phyloP scores from a whole-genome alignment of 805 yeast species.

The Saccharomycopsis fermentans region DNA sequence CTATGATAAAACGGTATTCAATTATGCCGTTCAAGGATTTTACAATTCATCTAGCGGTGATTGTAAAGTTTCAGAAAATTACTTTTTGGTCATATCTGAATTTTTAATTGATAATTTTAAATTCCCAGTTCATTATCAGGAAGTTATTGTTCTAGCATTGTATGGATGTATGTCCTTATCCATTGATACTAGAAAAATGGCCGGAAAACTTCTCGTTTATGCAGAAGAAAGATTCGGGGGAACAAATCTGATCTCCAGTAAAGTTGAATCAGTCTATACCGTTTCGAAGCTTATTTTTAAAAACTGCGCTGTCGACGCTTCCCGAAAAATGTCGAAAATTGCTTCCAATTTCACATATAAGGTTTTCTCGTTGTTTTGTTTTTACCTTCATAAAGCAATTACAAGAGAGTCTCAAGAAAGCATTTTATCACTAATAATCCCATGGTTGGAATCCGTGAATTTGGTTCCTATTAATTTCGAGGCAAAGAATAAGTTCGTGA shows the following conservation, averaged over 20 bases:
- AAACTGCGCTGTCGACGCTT: conserved; percentile 71
- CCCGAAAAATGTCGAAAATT: conserved; percentile 56
- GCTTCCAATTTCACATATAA: conserved; percentile 51
- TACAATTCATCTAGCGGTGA: conserved; percentile 30
- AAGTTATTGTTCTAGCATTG: conserved; percentile 62
- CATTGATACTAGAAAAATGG: conserved; percentile 56
- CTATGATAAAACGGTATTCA: conserved; percentile 40
- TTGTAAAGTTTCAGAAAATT: conserved; percentile 48
- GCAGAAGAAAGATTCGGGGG: conserved; percentile 54
- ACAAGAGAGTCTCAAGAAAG: conserved; percentile 58
- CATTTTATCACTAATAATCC: conserved; percentile 66
- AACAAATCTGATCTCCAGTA: conserved; percentile 33
- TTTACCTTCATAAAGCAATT: conserved; percentile 52
- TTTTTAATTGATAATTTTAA: conserved; percentile 43
- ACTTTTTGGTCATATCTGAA: conserved; percentile 62
- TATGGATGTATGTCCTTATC: conserved; percentile 73
- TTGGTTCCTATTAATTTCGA: conserved; percentile 24
- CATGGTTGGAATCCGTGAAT: conserved; percentile 87
- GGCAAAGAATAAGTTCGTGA: background rate
- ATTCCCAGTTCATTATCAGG: conserved; percentile 46
- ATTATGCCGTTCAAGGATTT: conserved; percentile 53
- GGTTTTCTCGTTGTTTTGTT: conserved; percentile 63
- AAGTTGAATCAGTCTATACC: conserved; percentile 62
- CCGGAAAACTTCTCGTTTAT: conserved; percentile 57
- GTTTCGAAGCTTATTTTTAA: conserved; percentile 77